Percentiles rank a stretch among this genome's conserved stretches.
Conservation (phyloP, 1,284 basidiomycete species). For the Ganoderma sinense region DNA sequence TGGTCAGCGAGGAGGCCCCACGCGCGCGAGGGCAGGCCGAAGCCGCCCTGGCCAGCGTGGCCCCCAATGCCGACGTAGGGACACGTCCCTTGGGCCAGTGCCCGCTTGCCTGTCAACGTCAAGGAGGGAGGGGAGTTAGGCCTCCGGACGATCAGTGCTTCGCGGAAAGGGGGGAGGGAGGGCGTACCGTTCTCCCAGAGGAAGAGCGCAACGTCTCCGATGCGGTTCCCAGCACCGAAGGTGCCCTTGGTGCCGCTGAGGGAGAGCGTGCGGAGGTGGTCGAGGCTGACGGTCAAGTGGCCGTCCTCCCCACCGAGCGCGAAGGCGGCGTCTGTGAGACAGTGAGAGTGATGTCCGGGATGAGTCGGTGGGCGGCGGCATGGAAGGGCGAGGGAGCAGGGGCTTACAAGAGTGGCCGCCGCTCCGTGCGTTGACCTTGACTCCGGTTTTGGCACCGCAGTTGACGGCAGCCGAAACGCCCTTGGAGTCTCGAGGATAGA, state of each 20-base stretch:
- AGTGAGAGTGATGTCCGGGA: no score
- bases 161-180: no score
- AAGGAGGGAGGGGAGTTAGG: neutral
- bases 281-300: slow-evolving; percentile 20
- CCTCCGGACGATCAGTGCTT: no score
- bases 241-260: slow-evolving; percentile 13
- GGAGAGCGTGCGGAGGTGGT: slow-evolving; percentile 16
- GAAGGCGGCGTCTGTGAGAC: slow-evolving; percentile 13
- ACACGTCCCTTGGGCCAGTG: slow-evolving; percentile 21
- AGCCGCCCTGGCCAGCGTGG: slow-evolving; percentile 19
- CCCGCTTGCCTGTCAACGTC: slow-evolving; percentile 8
- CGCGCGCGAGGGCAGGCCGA: slow-evolving; percentile 17
- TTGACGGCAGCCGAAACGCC: slow-evolving; percentile 10
- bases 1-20: slow-evolving; percentile 21
- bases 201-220: slow-evolving; percentile 20
- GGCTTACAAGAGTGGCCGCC: slow-evolving; percentile 19
- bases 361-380: neutral
- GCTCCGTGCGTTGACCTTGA: slow-evolving; percentile 23
- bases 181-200: slow-evolving; percentile 23
- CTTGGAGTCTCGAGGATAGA: slow-evolving; percentile 11
- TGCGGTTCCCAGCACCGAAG: slow-evolving; percentile 14
- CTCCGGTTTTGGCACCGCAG: slow-evolving; percentile 9
- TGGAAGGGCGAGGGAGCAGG: neutral
- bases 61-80: slow-evolving; percentile 19
- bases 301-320: slow-evolving; percentile 20